Conservation (phyloP, 352 stramenopile species). For the Peronospora destructor region DNA sequence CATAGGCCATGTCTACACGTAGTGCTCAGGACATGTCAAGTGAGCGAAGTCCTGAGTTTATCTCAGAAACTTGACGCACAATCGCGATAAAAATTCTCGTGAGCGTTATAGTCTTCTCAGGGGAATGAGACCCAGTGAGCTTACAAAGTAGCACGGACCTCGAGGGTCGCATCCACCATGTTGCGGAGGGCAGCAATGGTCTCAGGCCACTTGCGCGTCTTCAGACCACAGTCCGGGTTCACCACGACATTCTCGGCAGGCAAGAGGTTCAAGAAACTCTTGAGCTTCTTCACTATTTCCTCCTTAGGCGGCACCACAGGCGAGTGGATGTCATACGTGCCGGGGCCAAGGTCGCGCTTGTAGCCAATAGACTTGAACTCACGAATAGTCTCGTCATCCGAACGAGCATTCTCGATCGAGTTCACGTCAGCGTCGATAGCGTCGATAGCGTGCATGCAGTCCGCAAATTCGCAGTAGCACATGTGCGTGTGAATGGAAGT, state of each 20-base stretch:
- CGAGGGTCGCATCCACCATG: conserved; percentile 80
- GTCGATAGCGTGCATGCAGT: conserved; percentile 91
- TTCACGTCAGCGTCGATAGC: conserved; percentile 91
- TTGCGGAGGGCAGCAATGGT: conserved; percentile 84
- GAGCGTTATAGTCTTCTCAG: conserved; percentile 16
- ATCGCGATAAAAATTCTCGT: conserved; percentile 21
- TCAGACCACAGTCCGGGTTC: conserved; percentile 91
- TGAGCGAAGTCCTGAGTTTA: conserved; percentile 27
- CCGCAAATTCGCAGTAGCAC: conserved; percentile 94
- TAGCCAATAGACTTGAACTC: conserved; percentile 88
- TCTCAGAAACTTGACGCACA: conserved; percentile 25
- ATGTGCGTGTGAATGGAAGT: conserved; percentile 94
- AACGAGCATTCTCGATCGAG: conserved; percentile 91
- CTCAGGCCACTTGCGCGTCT: conserved; percentile 90
- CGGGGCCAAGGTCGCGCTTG: conserved; percentile 85
- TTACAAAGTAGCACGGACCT: conserved; percentile 65
- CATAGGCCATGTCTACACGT: conserved; percentile 25
- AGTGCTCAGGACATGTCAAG: conserved; percentile 25
- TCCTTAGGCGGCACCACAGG: conserved; percentile 86
- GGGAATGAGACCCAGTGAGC: not conserved
- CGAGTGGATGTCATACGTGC: conserved; percentile 93
- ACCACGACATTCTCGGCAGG: conserved; percentile 74
- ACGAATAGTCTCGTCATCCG: conserved; percentile 86
- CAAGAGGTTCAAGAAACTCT: conserved; percentile 80
- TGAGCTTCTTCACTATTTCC: conserved; percentile 83